Evolutionary conservation across 768 basidiomycete genomes (phyloP).

Genomic region (Kwoniella dejecticola): DNA sequence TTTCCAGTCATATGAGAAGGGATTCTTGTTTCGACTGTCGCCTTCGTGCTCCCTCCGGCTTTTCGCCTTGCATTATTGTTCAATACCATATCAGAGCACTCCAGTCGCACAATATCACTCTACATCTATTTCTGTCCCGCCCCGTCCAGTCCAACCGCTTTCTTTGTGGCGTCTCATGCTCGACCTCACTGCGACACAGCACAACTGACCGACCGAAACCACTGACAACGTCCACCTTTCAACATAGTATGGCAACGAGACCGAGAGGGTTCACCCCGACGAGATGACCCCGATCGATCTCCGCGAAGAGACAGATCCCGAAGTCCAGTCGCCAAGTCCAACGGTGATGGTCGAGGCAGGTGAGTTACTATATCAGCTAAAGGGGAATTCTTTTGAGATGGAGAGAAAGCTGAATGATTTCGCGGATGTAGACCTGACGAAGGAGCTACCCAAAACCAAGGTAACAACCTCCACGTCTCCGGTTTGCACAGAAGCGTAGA

Average conservation of each 20-base stretch:
- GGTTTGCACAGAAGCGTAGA: slow-evolving; percentile 67
- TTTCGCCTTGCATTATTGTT: no score
- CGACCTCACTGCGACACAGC: slow-evolving; percentile 3
- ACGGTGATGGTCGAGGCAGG: slow-evolving; percentile 66
- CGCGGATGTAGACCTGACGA: slow-evolving; percentile 4
- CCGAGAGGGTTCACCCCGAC: slow-evolving; percentile 37
- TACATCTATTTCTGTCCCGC: no score
- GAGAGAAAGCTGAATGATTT: background rate
- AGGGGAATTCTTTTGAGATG: background rate
- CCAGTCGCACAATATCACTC: no score
- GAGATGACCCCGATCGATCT: slow-evolving; percentile 68
- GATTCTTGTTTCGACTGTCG: no score
- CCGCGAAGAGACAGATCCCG: slow-evolving; percentile 74
- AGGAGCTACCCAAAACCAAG: slow-evolving; percentile 59
- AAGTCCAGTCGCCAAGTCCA: slow-evolving; percentile 56
- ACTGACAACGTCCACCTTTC: slow-evolving; percentile 26
- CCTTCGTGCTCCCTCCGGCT: no score
- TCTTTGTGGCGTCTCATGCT: background rate
- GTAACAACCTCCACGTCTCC: slow-evolving; percentile 70
- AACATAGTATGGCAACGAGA: slow-evolving; percentile 43
- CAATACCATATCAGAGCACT: no score
- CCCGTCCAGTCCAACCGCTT: background rate
- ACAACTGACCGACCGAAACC: slow-evolving; percentile 30
- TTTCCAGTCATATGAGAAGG: no score
- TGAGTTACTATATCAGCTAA: slow-evolving; percentile 25